A percentile compares a stretch with the other conserved stretches of the same genome.
Evolutionary conservation across 768 basidiomycete genomes (phyloP).

Genomic region (Fibroporia radiculosa): DNA sequence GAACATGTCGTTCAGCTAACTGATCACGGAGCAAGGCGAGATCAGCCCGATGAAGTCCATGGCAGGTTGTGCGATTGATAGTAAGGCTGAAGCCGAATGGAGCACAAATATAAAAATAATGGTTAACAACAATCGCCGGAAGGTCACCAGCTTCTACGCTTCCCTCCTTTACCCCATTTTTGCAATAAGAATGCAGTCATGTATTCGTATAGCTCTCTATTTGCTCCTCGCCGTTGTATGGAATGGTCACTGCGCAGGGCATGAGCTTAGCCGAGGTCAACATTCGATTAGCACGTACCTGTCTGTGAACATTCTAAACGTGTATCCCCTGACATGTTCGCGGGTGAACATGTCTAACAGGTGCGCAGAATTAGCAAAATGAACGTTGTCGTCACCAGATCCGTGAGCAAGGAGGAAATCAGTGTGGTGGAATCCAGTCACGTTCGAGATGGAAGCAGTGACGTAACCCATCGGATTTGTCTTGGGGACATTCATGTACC

Average conservation of each 20-base stretch:
- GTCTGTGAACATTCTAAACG: constrained; percentile 97
- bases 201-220: constrained; percentile 81
- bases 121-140: no score
- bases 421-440: constrained; percentile 75
- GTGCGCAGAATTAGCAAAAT: constrained; percentile 86
- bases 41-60: no score
- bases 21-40: no score
- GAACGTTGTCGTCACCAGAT: constrained; percentile 95
- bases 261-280: constrained; percentile 9
- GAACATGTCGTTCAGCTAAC: no score
- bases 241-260: constrained; percentile 59
- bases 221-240: constrained; percentile 67
- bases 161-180: constrained; percentile 87
- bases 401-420: constrained; percentile 88
- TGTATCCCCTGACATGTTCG: constrained; percentile 61
- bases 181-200: constrained; percentile 80
- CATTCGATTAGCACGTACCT: constrained; percentile 44
- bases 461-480: constrained; percentile 83
- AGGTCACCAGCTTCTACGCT: constrained; percentile 52
- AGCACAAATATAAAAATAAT: no score
- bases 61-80: no score
- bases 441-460: constrained; percentile 81
- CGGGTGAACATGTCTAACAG: constrained; percentile 89
- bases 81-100: no score
- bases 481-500: constrained; percentile 86